Conservation (phyloP, 371 early-diverging fungal genomes). For the Syncephalastrum contaminatum region DNA sequence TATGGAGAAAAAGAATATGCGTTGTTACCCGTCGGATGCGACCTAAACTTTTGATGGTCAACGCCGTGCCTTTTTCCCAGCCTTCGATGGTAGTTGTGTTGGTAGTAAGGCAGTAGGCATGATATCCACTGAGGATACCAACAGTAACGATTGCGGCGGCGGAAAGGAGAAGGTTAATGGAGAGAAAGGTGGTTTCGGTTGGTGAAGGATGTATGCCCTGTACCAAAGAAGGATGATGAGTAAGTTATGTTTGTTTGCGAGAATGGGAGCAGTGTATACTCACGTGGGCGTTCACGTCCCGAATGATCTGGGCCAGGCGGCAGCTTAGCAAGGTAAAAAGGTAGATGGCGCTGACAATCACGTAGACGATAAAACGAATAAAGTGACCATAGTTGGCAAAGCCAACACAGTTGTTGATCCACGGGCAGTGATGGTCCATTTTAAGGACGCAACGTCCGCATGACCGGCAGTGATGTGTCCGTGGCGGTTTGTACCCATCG, state of each 20-base stretch:
- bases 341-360: conserved; percentile 58
- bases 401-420: conserved; percentile 97
- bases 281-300: conserved; percentile 17
- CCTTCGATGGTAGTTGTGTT: conserved; percentile 97
- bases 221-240: too few relatives aligned
- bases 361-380: conserved; percentile 80
- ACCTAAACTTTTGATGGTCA: conserved; percentile 65
- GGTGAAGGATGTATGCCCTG: conserved; percentile 44
- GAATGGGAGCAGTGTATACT: neutral
- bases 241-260: too few relatives aligned
- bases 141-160: conserved; percentile 74
- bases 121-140: conserved; percentile 80
- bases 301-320: conserved; percentile 33
- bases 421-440: conserved; percentile 97
- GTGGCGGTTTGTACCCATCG: conserved; percentile 75
- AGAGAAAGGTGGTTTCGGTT: conserved; percentile 61
- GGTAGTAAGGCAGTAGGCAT: conserved; percentile 73
- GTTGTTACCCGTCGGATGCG: conserved; percentile 43
- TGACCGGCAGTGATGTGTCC: conserved; percentile 80
- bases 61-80: conserved; percentile 81
- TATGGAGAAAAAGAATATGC: conserved; percentile 2
- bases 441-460: conserved; percentile 84
- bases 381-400: conserved; percentile 87
- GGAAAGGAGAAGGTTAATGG: conserved; percentile 66
- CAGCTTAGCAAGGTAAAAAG: conserved; percentile 37